These are phyloP conservation scores for Naganishia sp. DNA, from an alignment of 1,284 basidiomycete genomes.

Conservation along the genomic window DNA sequence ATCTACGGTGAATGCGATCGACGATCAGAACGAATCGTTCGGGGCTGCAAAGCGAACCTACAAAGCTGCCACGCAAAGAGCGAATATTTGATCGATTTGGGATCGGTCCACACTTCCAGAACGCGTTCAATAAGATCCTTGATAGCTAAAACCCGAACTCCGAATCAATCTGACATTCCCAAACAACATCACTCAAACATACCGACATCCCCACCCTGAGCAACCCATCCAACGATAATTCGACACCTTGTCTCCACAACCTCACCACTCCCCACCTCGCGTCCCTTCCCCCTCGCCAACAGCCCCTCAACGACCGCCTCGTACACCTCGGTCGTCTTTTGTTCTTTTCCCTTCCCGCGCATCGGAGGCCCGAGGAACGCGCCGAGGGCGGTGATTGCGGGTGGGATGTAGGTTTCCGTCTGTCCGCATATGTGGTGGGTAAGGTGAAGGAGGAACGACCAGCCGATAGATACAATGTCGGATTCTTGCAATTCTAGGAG, in stretches of 20 bases:
- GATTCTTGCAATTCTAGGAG: slow-evolving; percentile 62
- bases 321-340: slow-evolving; percentile 3
- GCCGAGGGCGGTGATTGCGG: slow-evolving; percentile 4
- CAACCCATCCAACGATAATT: slow-evolving; percentile 45
- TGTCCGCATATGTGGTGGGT: neutral
- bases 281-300: slow-evolving; percentile 14
- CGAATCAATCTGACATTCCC: neutral
- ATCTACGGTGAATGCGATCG: slow-evolving; percentile 55
- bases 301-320: slow-evolving; percentile 11
- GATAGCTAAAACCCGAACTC: slow-evolving; percentile 51
- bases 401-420: neutral
- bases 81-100: slow-evolving; percentile 51
- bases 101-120: slow-evolving; percentile 50
- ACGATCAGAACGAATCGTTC: slow-evolving; percentile 11
- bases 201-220: slow-evolving; percentile 34
- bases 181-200: neutral
- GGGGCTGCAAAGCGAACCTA: slow-evolving; percentile 39
- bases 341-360: neutral
- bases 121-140: slow-evolving; percentile 44
- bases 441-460: slow-evolving; percentile 57
- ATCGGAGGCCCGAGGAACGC: slow-evolving; percentile 6
- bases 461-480: slow-evolving; percentile 38
- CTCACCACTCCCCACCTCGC: slow-evolving; percentile 14
- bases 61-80: slow-evolving; percentile 47
- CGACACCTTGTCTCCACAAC: slow-evolving; percentile 34